Percentiles rank a stretch among this genome's conserved stretches.
Evolutionary conservation across 1,284 basidiomycete genomes (phyloP).

Genomic region (Boletus smithii): DNA sequence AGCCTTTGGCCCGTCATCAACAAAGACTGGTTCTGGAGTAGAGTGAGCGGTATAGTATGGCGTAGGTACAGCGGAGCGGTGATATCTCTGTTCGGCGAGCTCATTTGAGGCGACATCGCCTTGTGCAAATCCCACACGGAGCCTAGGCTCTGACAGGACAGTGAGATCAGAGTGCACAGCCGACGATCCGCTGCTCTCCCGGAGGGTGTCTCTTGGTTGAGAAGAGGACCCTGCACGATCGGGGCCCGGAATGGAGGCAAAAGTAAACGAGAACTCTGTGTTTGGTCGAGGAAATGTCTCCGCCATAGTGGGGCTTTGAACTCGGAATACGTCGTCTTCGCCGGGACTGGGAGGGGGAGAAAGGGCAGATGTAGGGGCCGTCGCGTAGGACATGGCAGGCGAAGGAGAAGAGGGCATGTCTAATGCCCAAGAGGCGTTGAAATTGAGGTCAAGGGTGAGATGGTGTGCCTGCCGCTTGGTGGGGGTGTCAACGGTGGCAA

Average conservation of each 20-base stretch:
- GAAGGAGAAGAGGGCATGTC: slow-evolving; percentile 22
- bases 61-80: slow-evolving; percentile 25
- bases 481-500: too few relatives aligned
- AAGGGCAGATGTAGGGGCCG: slow-evolving; percentile 18
- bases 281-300: slow-evolving; percentile 7
- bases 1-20: slow-evolving; percentile 19
- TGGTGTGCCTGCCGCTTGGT: slow-evolving; percentile 7
- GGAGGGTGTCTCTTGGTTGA: slow-evolving; percentile 1
- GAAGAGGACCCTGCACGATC: slow-evolving; percentile 9
- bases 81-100: slow-evolving; percentile 15
- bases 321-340: slow-evolving; percentile 20
- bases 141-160: slow-evolving; percentile 10
- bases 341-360: slow-evolving; percentile 12
- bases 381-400: slow-evolving; percentile 28
- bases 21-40: slow-evolving; percentile 29
- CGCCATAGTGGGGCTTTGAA: not conserved
- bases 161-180: slow-evolving; percentile 26
- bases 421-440: slow-evolving; percentile 15
- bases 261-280: slow-evolving; percentile 11
- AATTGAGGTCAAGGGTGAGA: slow-evolving; percentile 29
- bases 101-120: slow-evolving; percentile 5
- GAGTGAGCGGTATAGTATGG: slow-evolving; percentile 35
- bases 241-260: not conserved
- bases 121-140: slow-evolving; percentile 11
- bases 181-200: slow-evolving; percentile 15